A percentile compares a stretch with the other conserved stretches of the same genome.
Conservation (phyloP, 352 stramenopile genomes). For the Globisporangium nodosum region DNA sequence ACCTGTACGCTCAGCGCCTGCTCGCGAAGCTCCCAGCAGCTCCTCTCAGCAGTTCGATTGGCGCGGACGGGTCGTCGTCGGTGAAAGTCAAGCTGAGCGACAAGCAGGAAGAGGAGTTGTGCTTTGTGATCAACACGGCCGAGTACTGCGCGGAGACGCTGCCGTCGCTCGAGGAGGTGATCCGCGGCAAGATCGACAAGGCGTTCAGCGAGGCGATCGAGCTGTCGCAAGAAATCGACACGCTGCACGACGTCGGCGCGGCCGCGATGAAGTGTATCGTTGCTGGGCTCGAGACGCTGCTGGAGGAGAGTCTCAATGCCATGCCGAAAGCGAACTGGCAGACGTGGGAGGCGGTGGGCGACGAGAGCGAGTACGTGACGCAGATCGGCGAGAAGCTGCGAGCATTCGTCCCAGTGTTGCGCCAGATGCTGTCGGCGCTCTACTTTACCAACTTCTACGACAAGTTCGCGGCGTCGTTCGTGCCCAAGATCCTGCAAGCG, state of each 20-base stretch:
- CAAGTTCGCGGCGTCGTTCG: constrained; percentile 94
- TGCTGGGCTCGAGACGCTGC: constrained; percentile 84
- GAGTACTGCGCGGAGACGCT: constrained; percentile 98
- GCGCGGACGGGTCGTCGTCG: constrained; percentile 3
- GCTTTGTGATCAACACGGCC: constrained; percentile 97
- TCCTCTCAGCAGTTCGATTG: constrained; percentile 5
- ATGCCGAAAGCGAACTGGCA: constrained; percentile 94
- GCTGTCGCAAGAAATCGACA: constrained; percentile 91
- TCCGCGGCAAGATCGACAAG: constrained; percentile 93
- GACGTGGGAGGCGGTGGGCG: constrained; percentile 91
- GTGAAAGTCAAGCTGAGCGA: constrained; percentile 61
- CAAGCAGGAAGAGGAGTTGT: constrained; percentile 94
- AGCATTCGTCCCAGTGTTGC: constrained; percentile 88
- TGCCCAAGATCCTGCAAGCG: constrained; percentile 84
- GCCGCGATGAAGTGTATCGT: constrained; percentile 95
- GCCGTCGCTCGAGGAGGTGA: constrained; percentile 95
- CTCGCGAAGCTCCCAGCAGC: constrained; percentile 60
- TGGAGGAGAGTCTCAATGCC: constrained; percentile 87
- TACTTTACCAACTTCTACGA: constrained; percentile 99
- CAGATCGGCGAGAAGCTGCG: constrained; percentile 92
- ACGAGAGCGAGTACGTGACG: constrained; percentile 94
- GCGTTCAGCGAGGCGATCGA: constrained; percentile 92
- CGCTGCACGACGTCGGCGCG: constrained; percentile 94
- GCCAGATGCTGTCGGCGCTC: constrained; percentile 83
- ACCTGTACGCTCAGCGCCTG: constrained; percentile 74